phyloP scores from a whole-genome alignment of 805 yeast genomes.

The Metschnikowia colocasiae region DNA sequence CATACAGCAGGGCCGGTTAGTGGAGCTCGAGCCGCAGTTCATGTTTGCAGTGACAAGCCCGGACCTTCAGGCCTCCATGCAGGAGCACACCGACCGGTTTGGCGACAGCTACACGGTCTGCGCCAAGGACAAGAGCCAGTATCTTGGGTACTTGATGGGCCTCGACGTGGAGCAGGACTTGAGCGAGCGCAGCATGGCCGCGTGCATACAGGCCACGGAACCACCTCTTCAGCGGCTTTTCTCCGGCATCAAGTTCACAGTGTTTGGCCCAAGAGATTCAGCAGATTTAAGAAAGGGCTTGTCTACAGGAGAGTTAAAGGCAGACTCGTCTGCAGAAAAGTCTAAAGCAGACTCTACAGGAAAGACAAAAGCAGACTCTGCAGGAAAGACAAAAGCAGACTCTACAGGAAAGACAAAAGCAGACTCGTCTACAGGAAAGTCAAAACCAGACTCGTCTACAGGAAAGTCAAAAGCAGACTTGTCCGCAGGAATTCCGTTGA shows the following conservation, averaged over 20 bases:
- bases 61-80: slow-evolving; percentile 18
- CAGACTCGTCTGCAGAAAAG: no score
- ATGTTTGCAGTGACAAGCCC: slow-evolving; percentile 41
- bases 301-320: no score
- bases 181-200: slow-evolving; percentile 1
- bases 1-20: slow-evolving; percentile 34
- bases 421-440: no score
- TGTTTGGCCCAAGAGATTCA: slow-evolving; percentile 18
- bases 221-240: slow-evolving; percentile 33
- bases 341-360: no score
- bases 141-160: slow-evolving; percentile 8
- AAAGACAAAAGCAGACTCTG: no score
- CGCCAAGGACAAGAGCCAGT: slow-evolving; percentile 12
- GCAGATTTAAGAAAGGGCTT: no score
- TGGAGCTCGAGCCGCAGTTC: slow-evolving; percentile 61
- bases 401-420: no score
- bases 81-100: slow-evolving; percentile 46
- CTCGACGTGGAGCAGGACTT: slow-evolving; percentile 12
- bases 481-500: no score
- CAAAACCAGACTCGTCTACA: no score
- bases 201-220: neutral
- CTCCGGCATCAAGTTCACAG: slow-evolving; percentile 28
- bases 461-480: no score
- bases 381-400: no score
- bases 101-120: slow-evolving; percentile 59